These are phyloP conservation scores for Pseudozyma hubeiensis DNA, from an alignment of 1,284 basidiomycete genomes.

Conservation along the genomic window DNA sequence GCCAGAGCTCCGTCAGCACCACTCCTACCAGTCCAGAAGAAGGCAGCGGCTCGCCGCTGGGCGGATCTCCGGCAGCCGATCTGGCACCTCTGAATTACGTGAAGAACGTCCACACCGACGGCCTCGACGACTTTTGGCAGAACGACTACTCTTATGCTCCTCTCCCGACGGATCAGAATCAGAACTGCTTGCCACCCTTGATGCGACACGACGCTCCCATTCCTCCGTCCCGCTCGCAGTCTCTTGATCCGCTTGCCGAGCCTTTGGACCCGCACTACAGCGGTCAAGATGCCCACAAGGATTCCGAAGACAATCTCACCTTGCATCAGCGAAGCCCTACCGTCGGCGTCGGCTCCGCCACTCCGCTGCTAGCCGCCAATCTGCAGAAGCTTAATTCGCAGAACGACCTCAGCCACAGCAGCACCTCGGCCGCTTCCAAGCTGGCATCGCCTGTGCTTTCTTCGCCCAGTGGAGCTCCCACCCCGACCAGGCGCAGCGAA, in stretches of 20 bases:
- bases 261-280: slow-evolving; percentile 8
- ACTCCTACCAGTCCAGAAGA: slow-evolving; percentile 52
- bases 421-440: background rate
- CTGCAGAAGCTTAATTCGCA: slow-evolving; percentile 37
- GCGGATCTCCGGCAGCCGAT: slow-evolving; percentile 1
- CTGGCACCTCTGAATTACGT: slow-evolving; percentile 9
- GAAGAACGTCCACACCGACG: background rate
- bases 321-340: background rate
- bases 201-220: slow-evolving; percentile 39
- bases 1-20: slow-evolving; percentile 47
- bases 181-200: slow-evolving; percentile 28
- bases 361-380: slow-evolving; percentile 26
- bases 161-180: slow-evolving; percentile 6
- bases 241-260: slow-evolving; percentile 29
- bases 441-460: slow-evolving; percentile 10
- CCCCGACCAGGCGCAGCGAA: slow-evolving; percentile 14
- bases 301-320: background rate
- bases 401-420: slow-evolving; percentile 1
- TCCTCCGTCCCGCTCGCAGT: slow-evolving; percentile 38
- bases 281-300: background rate
- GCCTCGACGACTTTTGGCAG: slow-evolving; percentile 34
- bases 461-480: slow-evolving; percentile 7
- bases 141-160: slow-evolving; percentile 38
- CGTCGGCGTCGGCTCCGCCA: background rate
- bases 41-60: slow-evolving; percentile 16